These are phyloP conservation scores for Sarocladium brachiariae DNA, from an alignment of 2,329 filamentous ascomycete genomes.

Conservation along the genomic window DNA sequence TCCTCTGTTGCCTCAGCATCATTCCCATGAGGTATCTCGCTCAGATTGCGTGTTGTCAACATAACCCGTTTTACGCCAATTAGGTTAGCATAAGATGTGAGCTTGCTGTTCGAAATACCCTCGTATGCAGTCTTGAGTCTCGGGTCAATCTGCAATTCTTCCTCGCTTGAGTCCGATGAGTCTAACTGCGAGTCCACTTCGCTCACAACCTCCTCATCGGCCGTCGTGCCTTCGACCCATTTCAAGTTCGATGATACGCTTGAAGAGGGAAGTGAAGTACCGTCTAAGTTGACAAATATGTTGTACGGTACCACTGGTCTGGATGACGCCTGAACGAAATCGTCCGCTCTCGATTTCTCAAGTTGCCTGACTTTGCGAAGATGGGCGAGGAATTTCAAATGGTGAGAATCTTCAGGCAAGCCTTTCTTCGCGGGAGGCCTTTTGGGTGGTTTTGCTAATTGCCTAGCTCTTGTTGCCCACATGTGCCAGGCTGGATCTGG, in stretches of 20 bases:
- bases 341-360: slow-evolving; percentile 11
- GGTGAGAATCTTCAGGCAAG: neutral
- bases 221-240: neutral
- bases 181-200: neutral
- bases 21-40: slow-evolving; percentile 1
- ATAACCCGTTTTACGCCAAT: slow-evolving; percentile 10
- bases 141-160: slow-evolving; percentile 13
- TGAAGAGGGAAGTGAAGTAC: neutral
- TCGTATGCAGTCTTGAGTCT: neutral
- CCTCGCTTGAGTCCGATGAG: neutral
- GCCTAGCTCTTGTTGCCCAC: neutral
- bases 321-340: slow-evolving; percentile 17
- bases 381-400: neutral
- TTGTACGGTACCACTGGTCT: slow-evolving; percentile 25
- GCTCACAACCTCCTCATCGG: neutral
- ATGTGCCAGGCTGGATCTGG: slow-evolving; percentile 22
- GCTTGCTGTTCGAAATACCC: neutral
- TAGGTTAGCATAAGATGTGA: slow-evolving; percentile 6
- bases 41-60: slow-evolving; percentile 8
- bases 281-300: slow-evolving; percentile 22
- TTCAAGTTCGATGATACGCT: neutral
- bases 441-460: neutral
- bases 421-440: neutral
- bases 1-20: slow-evolving; percentile 14
- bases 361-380: neutral